Conservation (phyloP, 495 filamentous ascomycete genomes). For the Talaromyces adpressus region DNA sequence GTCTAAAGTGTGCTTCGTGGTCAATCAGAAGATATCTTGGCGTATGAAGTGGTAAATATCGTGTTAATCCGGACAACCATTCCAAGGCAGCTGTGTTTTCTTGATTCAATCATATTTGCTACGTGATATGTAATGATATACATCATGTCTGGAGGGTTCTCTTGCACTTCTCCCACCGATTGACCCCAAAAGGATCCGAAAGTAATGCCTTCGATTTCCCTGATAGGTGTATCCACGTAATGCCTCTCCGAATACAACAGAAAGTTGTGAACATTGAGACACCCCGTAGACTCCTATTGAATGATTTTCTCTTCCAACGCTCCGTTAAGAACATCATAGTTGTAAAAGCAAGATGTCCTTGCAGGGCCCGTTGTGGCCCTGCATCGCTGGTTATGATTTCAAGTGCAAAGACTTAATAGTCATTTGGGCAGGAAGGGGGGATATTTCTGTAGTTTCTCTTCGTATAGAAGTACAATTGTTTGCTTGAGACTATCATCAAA, state of each 20-base stretch:
- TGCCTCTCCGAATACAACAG: slow-evolving; percentile 10
- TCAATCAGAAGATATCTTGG: neutral
- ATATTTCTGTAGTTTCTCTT: neutral
- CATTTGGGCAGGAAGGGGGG: neutral
- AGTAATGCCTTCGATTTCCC: slow-evolving; percentile 63
- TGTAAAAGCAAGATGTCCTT: slow-evolving; percentile 45
- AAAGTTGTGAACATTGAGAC: slow-evolving; percentile 20
- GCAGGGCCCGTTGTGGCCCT: slow-evolving; percentile 58
- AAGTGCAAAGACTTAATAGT: neutral
- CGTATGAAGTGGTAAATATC: neutral
- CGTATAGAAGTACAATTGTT: neutral
- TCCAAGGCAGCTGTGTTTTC: slow-evolving; percentile 4
- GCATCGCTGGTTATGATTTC: slow-evolving; percentile 51
- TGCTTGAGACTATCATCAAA: slow-evolving; percentile 1
- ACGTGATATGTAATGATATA: neutral
- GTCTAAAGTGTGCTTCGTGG: neutral
- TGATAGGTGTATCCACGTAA: slow-evolving; percentile 7
- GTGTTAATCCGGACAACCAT: neutral
- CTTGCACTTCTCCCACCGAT: slow-evolving; percentile 59
- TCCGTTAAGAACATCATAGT: slow-evolving; percentile 59
- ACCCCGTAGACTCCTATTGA: slow-evolving; percentile 11
- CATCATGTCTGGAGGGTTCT: slow-evolving; percentile 60
- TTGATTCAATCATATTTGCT: slow-evolving; percentile 9
- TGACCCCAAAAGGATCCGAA: slow-evolving; percentile 33
- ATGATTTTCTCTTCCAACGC: slow-evolving; percentile 62